Conservation (phyloP, 2,329 filamentous ascomycete genomes). For the Chaetomium sp. region DNA sequence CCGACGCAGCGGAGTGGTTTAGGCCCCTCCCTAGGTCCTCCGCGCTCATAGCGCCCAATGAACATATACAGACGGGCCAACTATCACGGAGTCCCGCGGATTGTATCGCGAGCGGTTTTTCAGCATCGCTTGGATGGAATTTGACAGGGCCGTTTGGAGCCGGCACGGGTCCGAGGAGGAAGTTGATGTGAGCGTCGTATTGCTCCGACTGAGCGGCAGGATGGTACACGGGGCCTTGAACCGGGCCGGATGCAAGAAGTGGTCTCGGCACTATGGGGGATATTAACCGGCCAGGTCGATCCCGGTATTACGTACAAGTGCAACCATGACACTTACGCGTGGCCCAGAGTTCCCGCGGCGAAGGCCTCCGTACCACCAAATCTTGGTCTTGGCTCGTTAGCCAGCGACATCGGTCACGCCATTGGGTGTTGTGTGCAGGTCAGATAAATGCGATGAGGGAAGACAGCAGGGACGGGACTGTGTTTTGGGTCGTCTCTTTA, state of each 20-base stretch:
- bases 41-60: constrained; percentile 10
- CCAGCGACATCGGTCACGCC: constrained; percentile 30
- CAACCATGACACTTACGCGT: constrained; percentile 8
- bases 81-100: not conserved
- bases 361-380: constrained; percentile 30
- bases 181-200: constrained; percentile 6
- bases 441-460: constrained; percentile 16
- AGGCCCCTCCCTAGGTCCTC: not conserved
- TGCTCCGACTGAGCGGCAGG: constrained; percentile 6
- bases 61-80: constrained; percentile 9
- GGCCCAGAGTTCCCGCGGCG: constrained; percentile 17
- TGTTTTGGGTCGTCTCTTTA: not conserved
- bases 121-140: not conserved
- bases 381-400: constrained; percentile 34
- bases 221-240: constrained; percentile 17
- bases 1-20: not conserved
- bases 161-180: constrained; percentile 2
- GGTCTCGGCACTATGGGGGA: constrained; percentile 14
- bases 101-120: constrained; percentile 12
- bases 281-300: not conserved
- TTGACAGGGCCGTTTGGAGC: not conserved
- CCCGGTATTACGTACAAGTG: not conserved
- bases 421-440: constrained; percentile 27
- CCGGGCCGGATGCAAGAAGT: constrained; percentile 16
- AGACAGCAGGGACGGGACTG: not conserved